These are phyloP conservation scores for Ogataea henricii DNA, from an alignment of 805 yeast species.

Conservation along the genomic window DNA sequence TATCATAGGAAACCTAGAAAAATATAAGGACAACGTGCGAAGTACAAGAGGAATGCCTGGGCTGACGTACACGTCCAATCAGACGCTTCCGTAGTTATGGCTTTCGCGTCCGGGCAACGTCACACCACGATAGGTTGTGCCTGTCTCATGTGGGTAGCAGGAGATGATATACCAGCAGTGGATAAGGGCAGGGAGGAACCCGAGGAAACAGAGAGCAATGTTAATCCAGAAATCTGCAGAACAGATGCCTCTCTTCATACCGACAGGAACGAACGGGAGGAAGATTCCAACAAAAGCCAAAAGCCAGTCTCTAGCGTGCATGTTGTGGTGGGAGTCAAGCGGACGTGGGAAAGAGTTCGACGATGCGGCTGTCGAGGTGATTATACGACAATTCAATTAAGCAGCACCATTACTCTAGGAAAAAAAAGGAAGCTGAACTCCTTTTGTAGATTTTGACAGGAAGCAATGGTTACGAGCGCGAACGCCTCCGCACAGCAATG, in stretches of 20 bases:
- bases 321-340: conserved; percentile 6
- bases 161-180: conserved; percentile 81
- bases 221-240: conserved; percentile 64
- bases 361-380: too few relatives aligned
- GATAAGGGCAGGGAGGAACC: conserved; percentile 75
- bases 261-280: conserved; percentile 73
- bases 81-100: conserved; percentile 36
- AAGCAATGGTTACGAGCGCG: conserved; percentile 7
- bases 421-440: background rate
- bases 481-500: too few relatives aligned
- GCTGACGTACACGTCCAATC: background rate
- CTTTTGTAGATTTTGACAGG: background rate
- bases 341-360: background rate
- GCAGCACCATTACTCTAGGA: background rate
- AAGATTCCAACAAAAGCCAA: conserved; percentile 67
- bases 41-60: too few relatives aligned
- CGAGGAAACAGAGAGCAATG: conserved; percentile 66
- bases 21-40: too few relatives aligned
- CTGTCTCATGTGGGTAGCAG: conserved; percentile 55
- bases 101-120: conserved; percentile 40
- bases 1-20: too few relatives aligned
- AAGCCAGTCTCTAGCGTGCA: conserved; percentile 51
- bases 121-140: conserved; percentile 32
- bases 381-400: background rate
- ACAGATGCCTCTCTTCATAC: conserved; percentile 62